Evolutionary conservation across 192 early-diverging fungal genomes (phyloP).

Genomic region (Coemansia sp.): DNA sequence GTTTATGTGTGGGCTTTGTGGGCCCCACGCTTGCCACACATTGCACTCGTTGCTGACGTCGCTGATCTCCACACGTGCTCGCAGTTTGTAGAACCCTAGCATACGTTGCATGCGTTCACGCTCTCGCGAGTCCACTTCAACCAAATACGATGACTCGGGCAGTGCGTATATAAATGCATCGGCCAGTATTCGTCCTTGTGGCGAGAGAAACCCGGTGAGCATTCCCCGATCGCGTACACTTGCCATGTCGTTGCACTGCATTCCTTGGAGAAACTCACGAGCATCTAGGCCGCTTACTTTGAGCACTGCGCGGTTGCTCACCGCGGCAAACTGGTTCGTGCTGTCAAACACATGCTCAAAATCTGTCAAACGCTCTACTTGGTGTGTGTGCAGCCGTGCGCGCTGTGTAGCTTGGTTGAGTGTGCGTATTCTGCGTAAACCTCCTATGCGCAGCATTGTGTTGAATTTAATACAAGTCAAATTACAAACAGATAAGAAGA

Average conservation of each 20-base stretch:
- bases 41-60: constrained; percentile 64
- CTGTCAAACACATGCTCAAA: constrained; percentile 28
- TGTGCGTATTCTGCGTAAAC: neutral
- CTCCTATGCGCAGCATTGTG: neutral
- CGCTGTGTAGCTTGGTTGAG: neutral
- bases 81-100: constrained; percentile 74
- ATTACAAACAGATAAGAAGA: neutral
- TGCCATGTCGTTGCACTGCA: constrained; percentile 87
- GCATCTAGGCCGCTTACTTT: constrained; percentile 72
- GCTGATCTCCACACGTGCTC: constrained; percentile 70
- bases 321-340: constrained; percentile 49
- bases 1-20: constrained; percentile 19
- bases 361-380: constrained; percentile 18
- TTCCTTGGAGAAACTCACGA: constrained; percentile 84
- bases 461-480: neutral
- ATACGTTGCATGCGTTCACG: constrained; percentile 59
- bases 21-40: constrained; percentile 80
- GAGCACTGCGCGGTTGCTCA: constrained; percentile 61
- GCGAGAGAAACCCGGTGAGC: constrained; percentile 76
- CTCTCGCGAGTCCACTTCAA: constrained; percentile 72
- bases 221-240: constrained; percentile 76
- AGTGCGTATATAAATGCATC: constrained; percentile 87
- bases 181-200: constrained; percentile 85
- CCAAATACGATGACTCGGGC: constrained; percentile 61
- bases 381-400: neutral